These are phyloP conservation scores for Gossypium raimondii DNA, from an alignment of 345 rosid genomes.

Conservation along the genomic window DNA sequence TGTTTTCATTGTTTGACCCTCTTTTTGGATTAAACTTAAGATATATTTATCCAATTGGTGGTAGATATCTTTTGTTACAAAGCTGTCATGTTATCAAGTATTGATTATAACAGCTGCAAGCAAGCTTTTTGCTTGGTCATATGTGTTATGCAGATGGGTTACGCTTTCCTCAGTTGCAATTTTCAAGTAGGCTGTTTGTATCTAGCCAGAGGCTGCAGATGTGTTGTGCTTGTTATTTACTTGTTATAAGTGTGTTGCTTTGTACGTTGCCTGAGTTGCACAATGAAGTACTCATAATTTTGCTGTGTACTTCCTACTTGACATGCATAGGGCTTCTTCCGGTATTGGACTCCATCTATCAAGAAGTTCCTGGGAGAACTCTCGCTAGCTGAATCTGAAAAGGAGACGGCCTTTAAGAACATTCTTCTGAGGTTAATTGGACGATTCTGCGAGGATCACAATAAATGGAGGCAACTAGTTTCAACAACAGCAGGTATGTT, in stretches of 20 bases:
- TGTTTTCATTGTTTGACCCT: neutral
- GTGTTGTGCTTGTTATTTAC: neutral
- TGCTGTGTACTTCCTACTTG: constrained; percentile 3
- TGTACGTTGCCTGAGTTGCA: neutral
- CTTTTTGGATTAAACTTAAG: neutral
- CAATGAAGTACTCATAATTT: neutral
- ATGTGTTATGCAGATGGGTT: neutral
- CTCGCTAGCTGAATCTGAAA: constrained; percentile 77
- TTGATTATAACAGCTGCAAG: neutral
- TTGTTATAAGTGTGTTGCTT: neutral
- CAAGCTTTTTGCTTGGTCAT: neutral
- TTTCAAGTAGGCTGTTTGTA: neutral
- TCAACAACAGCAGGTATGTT: constrained; percentile 67
- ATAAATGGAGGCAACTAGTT: constrained; percentile 75
- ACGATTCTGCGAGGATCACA: constrained; percentile 69
- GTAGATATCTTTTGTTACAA: neutral
- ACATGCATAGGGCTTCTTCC: constrained; percentile 65
- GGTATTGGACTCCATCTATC: constrained; percentile 87
- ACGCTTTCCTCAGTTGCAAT: constrained; percentile 6
- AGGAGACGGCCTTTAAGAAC: constrained; percentile 66
- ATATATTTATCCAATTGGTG: neutral
- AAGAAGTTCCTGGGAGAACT: constrained; percentile 64
- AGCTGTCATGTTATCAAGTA: neutral
- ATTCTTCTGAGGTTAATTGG: constrained; percentile 74
- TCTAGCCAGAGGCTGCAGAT: neutral